Evolutionary conservation across 2,329 filamentous ascomycete species (phyloP).

Genomic region (Microcyclospora tardicrescens): DNA sequence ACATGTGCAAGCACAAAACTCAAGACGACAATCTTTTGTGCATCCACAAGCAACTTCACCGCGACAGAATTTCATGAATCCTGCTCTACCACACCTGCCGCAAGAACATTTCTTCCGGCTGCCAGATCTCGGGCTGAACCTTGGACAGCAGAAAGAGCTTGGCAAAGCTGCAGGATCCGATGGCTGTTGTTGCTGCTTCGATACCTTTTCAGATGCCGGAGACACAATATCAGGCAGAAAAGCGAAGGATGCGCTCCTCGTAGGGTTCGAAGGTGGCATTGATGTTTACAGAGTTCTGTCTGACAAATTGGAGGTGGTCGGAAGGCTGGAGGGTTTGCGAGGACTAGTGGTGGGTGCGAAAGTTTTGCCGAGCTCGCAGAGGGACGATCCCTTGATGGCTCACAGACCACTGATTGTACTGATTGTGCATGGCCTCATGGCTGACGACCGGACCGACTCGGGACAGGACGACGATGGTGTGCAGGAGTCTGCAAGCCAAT

Average conservation of each 20-base stretch:
- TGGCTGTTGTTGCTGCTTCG: constrained; percentile 72
- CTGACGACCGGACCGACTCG: constrained; percentile 31
- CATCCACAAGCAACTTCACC: constrained; percentile 4
- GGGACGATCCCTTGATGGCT: constrained; percentile 37
- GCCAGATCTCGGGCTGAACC: constrained; percentile 18
- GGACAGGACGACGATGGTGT: constrained; percentile 22
- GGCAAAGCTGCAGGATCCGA: constrained; percentile 26
- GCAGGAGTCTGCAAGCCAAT: constrained; percentile 29
- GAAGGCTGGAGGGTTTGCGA: constrained; percentile 60
- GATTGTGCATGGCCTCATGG: constrained; percentile 63
- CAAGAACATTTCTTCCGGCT: constrained; percentile 23
- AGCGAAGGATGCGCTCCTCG: constrained; percentile 54
- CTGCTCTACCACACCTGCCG: constrained; percentile 23
- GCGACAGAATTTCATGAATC: constrained; percentile 6
- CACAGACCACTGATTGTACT: constrained; percentile 65
- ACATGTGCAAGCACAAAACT: no score
- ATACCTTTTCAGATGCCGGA: constrained; percentile 45
- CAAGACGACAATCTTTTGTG: constrained; percentile 13
- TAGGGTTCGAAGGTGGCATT: constrained; percentile 68
- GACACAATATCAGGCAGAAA: constrained; percentile 31
- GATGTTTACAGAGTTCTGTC: constrained; percentile 64
- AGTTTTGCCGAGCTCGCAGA: constrained; percentile 56
- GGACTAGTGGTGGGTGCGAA: constrained; percentile 74
- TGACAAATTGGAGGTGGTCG: constrained; percentile 55
- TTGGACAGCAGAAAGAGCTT: constrained; percentile 22